Evolutionary conservation across 345 rosid genomes (phyloP).

Genomic region (Lepidium sativum): DNA sequence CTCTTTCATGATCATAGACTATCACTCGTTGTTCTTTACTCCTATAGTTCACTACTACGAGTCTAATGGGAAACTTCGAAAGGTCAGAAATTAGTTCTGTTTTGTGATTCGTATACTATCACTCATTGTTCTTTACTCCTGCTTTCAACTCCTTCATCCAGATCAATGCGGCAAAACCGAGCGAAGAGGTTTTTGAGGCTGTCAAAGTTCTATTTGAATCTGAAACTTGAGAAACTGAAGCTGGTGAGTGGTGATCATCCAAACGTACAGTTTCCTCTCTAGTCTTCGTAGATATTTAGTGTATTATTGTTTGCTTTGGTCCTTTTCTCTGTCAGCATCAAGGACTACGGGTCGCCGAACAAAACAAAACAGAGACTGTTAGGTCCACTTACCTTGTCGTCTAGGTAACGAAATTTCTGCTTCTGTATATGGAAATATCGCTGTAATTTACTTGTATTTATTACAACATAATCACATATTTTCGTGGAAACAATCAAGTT

Average conservation of each 20-base stretch:
- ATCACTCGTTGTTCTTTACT: neutral
- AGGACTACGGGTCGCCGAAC: neutral
- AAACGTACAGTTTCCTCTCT: neutral
- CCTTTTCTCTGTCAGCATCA: neutral
- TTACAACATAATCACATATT: neutral
- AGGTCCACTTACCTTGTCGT: neutral
- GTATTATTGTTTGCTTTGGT: neutral
- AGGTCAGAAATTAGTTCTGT: too few species aligned
- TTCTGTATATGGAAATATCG: neutral
- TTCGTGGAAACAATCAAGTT: neutral
- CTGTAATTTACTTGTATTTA: neutral
- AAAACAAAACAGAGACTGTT: conserved; percentile 5
- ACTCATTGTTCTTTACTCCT: neutral
- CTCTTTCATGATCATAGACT: neutral
- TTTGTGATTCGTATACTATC: too few species aligned
- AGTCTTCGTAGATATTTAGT: neutral
- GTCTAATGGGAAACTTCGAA: too few species aligned
- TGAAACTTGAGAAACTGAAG: conserved; percentile 42
- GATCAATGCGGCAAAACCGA: conserved; percentile 66
- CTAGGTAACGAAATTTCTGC: neutral
- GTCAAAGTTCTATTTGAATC: conserved; percentile 40
- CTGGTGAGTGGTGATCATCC: neutral
- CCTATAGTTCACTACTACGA: too few species aligned
- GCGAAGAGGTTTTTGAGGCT: conserved; percentile 54
- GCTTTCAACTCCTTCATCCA: conserved; percentile 8